phyloP scores from a whole-genome alignment of 1,284 basidiomycete species.

The Megacollybia platyphylla region DNA sequence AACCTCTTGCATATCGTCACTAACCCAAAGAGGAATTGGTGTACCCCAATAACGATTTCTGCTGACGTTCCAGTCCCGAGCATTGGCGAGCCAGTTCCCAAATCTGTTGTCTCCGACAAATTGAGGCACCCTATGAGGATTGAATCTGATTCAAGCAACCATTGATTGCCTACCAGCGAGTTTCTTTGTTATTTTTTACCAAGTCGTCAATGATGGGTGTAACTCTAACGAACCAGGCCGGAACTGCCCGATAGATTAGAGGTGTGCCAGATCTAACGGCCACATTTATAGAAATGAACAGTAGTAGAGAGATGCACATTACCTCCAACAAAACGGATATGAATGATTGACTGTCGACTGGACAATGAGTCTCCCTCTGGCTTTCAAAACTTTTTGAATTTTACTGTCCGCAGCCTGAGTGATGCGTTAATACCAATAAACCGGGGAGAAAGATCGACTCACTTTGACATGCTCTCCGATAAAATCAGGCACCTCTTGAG shows the following conservation, averaged over 20 bases:
- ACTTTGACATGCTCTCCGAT: conserved; percentile 89
- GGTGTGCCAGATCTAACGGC: conserved; percentile 77
- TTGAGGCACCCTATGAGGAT: conserved; percentile 68
- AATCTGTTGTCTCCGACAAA: conserved; percentile 88
- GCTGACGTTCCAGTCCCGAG: conserved; percentile 98
- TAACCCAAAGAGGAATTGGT: conserved; percentile 94
- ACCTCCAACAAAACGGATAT: conserved; percentile 98
- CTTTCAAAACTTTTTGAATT: conserved; percentile 88
- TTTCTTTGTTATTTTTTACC: conserved; percentile 83
- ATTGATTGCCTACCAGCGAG: conserved; percentile 59
- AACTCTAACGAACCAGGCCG: conserved; percentile 93
- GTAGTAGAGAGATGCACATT: conserved; percentile 10
- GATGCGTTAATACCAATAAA: not conserved
- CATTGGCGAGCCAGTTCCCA: conserved; percentile 95
- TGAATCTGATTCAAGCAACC: not conserved
- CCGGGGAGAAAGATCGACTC: conserved; percentile 5
- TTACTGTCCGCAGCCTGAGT: conserved; percentile 81
- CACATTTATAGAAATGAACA: not conserved
- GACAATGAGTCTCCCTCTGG: conserved; percentile 79
- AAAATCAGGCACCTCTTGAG: conserved; percentile 84
- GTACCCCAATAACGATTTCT: conserved; percentile 99
- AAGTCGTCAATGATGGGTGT: conserved; percentile 77
- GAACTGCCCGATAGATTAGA: conserved; percentile 92
- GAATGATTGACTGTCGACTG: conserved; percentile 83
- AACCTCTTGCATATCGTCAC: conserved; percentile 88